phyloP scores from a whole-genome alignment of 2,329 filamentous ascomycete genomes.

The Lecanicillium sp. region DNA sequence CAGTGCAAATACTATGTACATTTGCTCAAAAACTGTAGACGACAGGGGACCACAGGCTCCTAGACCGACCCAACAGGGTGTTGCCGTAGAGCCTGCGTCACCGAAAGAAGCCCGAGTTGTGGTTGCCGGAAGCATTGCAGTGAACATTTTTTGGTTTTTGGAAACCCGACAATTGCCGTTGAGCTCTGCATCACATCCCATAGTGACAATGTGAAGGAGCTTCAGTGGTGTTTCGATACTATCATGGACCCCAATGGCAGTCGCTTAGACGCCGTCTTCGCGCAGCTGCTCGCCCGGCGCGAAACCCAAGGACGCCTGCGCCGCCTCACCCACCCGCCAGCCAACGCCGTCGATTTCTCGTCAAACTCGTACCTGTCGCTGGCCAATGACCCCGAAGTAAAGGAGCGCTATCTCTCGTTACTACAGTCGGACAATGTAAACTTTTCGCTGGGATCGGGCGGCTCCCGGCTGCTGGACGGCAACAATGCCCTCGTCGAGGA shows the following conservation, averaged over 20 bases:
- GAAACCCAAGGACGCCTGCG: slow-evolving; percentile 30
- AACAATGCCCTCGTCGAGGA: slow-evolving; percentile 36
- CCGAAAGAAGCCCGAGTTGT: too few species aligned
- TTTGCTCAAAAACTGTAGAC: too few species aligned
- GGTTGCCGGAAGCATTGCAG: too few species aligned
- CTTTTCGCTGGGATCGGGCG: slow-evolving; percentile 37
- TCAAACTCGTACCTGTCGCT: slow-evolving; percentile 79
- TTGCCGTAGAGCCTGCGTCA: too few species aligned
- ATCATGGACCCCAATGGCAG: slow-evolving; percentile 6
- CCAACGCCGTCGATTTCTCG: slow-evolving; percentile 66
- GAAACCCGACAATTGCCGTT: too few species aligned
- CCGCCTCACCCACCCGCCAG: slow-evolving; percentile 49
- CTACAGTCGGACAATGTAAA: slow-evolving; percentile 17
- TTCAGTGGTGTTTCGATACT: neutral
- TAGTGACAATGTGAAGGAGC: too few species aligned
- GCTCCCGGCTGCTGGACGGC: slow-evolving; percentile 46
- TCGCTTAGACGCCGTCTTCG: slow-evolving; percentile 20
- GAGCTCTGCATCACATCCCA: too few species aligned
- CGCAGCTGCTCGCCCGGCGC: slow-evolving; percentile 19
- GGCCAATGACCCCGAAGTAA: slow-evolving; percentile 39
- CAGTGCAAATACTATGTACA: too few species aligned
- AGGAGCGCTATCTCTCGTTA: slow-evolving; percentile 54
- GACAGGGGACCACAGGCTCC: too few species aligned
- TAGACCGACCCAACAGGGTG: too few species aligned
- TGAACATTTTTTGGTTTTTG: too few species aligned